phyloP scores from a whole-genome alignment of 2,329 filamentous ascomycete species.

The Alternaria hordeiaustralica region DNA sequence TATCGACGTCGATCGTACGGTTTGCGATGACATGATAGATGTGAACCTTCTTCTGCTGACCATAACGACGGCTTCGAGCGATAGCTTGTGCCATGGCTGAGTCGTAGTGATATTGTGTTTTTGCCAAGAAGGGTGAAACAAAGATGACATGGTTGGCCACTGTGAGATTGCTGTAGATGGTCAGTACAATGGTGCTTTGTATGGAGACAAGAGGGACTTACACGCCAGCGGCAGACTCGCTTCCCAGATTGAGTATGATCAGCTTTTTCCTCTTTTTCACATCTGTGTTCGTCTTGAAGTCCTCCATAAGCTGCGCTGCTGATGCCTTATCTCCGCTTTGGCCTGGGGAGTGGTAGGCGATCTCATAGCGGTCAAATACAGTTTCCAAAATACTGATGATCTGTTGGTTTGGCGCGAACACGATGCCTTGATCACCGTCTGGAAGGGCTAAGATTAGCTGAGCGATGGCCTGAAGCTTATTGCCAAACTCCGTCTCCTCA shows the following conservation, averaged over 20 bases:
- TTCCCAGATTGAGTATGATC: constrained; percentile 63
- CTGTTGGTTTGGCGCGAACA: constrained; percentile 36
- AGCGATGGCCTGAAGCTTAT: constrained; percentile 33
- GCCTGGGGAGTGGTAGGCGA: constrained; percentile 22
- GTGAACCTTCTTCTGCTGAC: constrained; percentile 63
- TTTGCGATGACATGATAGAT: constrained; percentile 82
- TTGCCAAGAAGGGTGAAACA: constrained; percentile 60
- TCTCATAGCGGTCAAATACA: constrained; percentile 22
- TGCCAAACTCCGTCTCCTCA: constrained; percentile 24
- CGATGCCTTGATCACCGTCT: constrained; percentile 37
- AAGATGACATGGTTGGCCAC: constrained; percentile 71
- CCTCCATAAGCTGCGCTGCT: constrained; percentile 30
- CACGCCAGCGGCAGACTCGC: constrained; percentile 66
- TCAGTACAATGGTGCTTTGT: background rate
- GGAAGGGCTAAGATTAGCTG: constrained; percentile 51
- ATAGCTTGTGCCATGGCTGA: constrained; percentile 68
- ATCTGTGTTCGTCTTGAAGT: constrained; percentile 37
- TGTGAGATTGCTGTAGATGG: constrained; percentile 61
- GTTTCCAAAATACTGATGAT: constrained; percentile 21
- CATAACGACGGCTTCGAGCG: constrained; percentile 64
- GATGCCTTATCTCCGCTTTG: constrained; percentile 14
- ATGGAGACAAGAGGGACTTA: constrained; percentile 47
- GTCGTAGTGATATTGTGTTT: constrained; percentile 61
- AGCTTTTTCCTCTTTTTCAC: constrained; percentile 51
- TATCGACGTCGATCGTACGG: constrained; percentile 63